A percentile compares a stretch with the other conserved stretches of the same genome.
These are phyloP conservation scores for Saturnispora zaruensis DNA, from an alignment of 805 yeast species.

Conservation along the genomic window DNA sequence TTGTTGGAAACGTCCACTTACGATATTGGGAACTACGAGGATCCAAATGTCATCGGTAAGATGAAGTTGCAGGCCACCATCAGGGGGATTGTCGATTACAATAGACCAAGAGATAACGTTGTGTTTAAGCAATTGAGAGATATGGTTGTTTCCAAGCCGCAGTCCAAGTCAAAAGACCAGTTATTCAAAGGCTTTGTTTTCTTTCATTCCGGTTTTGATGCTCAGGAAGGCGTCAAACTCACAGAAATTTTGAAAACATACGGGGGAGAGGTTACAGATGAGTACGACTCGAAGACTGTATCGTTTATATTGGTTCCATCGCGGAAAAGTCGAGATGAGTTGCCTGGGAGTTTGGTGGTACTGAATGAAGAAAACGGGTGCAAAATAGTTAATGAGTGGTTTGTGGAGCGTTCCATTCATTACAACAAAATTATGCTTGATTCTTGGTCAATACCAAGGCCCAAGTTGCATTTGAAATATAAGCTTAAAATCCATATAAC, in stretches of 20 bases:
- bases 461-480: constrained; percentile 20
- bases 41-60: constrained; percentile 17
- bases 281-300: constrained; percentile 30
- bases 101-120: constrained; percentile 2
- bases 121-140: neutral
- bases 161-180: neutral
- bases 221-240: constrained; percentile 16
- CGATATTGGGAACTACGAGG: constrained; percentile 21
- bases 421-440: constrained; percentile 18
- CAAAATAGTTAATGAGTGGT: constrained; percentile 28
- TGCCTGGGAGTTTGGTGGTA: constrained; percentile 15
- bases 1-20: constrained; percentile 35
- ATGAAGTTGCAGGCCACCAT: constrained; percentile 25
- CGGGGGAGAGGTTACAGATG: constrained; percentile 19
- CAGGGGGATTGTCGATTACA: constrained; percentile 11
- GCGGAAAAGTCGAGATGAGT: constrained; percentile 7
- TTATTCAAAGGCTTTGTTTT: constrained; percentile 39
- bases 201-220: constrained; percentile 26
- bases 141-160: neutral
- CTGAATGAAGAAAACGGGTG: constrained; percentile 18
- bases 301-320: constrained; percentile 25
- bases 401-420: constrained; percentile 25
- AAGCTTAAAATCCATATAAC: constrained; percentile 28
- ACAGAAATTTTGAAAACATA: constrained; percentile 12
- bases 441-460: constrained; percentile 25